A percentile compares a stretch with the other conserved stretches of the same genome.
These are phyloP conservation scores for Achlya hypogyna DNA, from an alignment of 352 stramenopile genomes.

Conservation along the genomic window DNA sequence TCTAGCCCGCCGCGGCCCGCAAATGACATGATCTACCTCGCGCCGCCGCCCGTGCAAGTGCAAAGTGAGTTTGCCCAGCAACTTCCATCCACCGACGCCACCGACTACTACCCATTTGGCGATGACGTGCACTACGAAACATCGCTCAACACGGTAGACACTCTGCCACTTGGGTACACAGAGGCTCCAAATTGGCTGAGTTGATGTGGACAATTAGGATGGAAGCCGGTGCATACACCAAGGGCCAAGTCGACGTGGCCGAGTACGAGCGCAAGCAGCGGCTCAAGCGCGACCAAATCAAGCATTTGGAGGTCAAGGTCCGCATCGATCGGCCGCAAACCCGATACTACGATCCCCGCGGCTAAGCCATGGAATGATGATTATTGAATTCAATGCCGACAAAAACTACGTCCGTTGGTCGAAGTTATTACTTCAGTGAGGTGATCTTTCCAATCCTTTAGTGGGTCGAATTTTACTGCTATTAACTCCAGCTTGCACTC, in stretches of 20 bases:
- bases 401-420: too few relatives aligned
- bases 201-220: not conserved
- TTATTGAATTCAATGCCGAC: too few relatives aligned
- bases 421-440: too few relatives aligned
- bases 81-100: not conserved
- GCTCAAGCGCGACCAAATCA: not conserved
- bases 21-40: not conserved
- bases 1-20: not conserved
- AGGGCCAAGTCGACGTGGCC: not conserved
- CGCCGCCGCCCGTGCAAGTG: not conserved
- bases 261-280: not conserved
- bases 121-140: constrained; percentile 11
- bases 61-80: not conserved
- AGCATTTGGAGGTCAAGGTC: not conserved
- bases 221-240: not conserved
- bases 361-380: not conserved
- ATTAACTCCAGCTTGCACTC: too few relatives aligned
- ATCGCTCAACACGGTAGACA: constrained; percentile 2
- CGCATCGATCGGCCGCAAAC: not conserved
- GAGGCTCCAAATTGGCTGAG: not conserved
- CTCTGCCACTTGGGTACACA: not conserved
- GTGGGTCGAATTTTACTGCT: too few relatives aligned
- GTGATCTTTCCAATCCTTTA: too few relatives aligned
- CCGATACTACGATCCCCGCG: not conserved
- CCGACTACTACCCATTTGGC: constrained; percentile 7